phyloP scores from a whole-genome alignment of 1,284 basidiomycete species.

The Cryptococcus maquisensis region DNA sequence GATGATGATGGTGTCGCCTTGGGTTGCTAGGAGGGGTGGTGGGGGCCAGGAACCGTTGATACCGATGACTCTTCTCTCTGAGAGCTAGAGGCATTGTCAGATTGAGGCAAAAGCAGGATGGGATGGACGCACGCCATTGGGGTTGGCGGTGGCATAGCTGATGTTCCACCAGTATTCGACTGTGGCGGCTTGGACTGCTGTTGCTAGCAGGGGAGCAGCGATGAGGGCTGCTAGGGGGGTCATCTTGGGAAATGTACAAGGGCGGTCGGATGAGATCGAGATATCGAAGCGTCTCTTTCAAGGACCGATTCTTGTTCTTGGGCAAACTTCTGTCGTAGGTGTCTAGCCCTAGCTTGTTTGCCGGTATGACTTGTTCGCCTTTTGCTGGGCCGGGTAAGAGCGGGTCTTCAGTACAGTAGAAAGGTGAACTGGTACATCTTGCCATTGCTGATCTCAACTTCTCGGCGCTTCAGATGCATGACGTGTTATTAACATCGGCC shows the following conservation, averaged over 20 bases:
- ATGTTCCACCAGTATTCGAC: conserved; percentile 51
- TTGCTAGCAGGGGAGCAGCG: conserved; percentile 13
- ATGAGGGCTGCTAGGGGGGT: conserved; percentile 1
- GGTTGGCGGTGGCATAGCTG: conserved; percentile 47
- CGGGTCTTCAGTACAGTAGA: too few relatives aligned
- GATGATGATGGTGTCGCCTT: conserved; percentile 59
- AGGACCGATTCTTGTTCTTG: too few relatives aligned
- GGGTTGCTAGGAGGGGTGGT: conserved; percentile 68
- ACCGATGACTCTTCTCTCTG: conserved; percentile 69
- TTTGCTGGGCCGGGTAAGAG: too few relatives aligned
- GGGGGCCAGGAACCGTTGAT: conserved; percentile 92
- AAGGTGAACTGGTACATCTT: too few relatives aligned
- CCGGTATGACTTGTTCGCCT: too few relatives aligned
- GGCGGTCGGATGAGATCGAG: too few relatives aligned
- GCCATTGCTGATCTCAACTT: too few relatives aligned
- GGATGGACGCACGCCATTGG: conserved; percentile 44
- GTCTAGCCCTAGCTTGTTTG: too few relatives aligned
- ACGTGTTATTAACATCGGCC: background rate
- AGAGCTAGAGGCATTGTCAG: conserved; percentile 18
- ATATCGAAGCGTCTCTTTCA: too few relatives aligned
- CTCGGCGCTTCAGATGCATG: background rate
- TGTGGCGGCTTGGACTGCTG: conserved; percentile 25
- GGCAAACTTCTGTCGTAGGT: too few relatives aligned
- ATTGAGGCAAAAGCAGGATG: background rate
- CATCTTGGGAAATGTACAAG: background rate